Base-by-base conservation (phyloP, 495 filamentous ascomycete genomes). In the Neurospora sp. region DNA sequence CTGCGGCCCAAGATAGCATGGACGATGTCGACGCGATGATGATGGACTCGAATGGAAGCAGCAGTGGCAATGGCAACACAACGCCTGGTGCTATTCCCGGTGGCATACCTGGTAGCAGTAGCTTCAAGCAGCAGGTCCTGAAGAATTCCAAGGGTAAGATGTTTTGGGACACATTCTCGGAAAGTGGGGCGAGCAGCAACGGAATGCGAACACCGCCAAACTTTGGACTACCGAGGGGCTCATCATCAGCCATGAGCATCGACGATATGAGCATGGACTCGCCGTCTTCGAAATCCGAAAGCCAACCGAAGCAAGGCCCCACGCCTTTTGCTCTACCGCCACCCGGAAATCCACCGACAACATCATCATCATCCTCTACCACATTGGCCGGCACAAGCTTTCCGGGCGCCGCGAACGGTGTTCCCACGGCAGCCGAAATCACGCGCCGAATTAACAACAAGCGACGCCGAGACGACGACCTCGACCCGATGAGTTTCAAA, bases 401-500 rank as follows among this genome's bases (percentile, higher is more conserved):
- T 73, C 66, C 77, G 86, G 20, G 87, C 84, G 9, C 87, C 87
- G 6, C 85, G 86, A 74, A 81, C 83, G 4, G 72, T 81, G 40
- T 76, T 38, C 80, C 86, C 20, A 89, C 80, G 3, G 88, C 90
- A 16, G 88, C 87, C 1, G 93, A 94, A 70, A 89, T 94, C 41
- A 88, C 89, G 9, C 86, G 90, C 72, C 86, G 87, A 75, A 87
- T 88, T 69, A 89, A 89, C 79, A 90, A 86, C 79, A 97, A 97
- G 79, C 90, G 94, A 20, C 87, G 93, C 48, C 88, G 93, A 39
- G 96, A 98, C 73, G 96, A 98, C 78, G 93, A 97, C 75, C 92
- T 97, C 73, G 94, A 98, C 79, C 90, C 92, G 9, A 89, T 90
- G 16, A 90, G 91, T 72, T 92, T 99, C 84, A 99, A 99, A 82